Base-by-base conservation (phyloP, 176 grass and related monocot genomes). In the Aegilops bicornis region DNA sequence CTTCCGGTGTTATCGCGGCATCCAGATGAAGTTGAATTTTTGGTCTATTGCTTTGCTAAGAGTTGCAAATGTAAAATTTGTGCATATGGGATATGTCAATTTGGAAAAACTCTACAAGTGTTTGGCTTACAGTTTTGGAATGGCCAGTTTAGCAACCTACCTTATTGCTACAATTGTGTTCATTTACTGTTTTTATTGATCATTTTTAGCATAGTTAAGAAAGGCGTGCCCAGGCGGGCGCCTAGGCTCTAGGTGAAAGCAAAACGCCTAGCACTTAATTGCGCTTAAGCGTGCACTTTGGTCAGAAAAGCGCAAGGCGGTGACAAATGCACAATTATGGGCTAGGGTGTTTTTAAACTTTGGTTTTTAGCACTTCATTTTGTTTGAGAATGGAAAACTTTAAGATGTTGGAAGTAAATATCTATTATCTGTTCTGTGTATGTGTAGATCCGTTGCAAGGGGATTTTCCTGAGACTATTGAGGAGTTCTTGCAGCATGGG, bases 401-500 rank as follows among this genome's bases (percentile, higher is more conserved):
- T 60, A 42, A 72, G 77, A 66, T 64, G 48, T 77, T 86, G 19
- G 62, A 68, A 37, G 22, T 80, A 82, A 76, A 40, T 32, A 75
- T 87, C 9, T 80, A 0, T 61, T 32, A 75, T 86, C 9, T 80
- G 0, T 61, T 79, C 74, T 31, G 22, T 80, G n/a, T 82, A 87
- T 71, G 81, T 89, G 81, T 87, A 99, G 94, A 99, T 90, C 97
- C 94, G 3, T 85, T 94, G 89, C 97, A 99, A 85, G 94, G 94
- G 87, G 97, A 97, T 86, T 99, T 99, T 68, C 97, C 97, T 3
- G 97, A 99, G 86, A 81, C 93, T n/a, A 99, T 99, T 22, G 97
- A 99, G 85, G 97, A 99, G 89, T 99, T 77, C 87, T 86, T 99
- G 94, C 90, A 97, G 80, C 89, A 97, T 91, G 97, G 94, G 76